Conservation (phyloP, 495 filamentous ascomycete genomes). For the Aspergillus campestris region DNA sequence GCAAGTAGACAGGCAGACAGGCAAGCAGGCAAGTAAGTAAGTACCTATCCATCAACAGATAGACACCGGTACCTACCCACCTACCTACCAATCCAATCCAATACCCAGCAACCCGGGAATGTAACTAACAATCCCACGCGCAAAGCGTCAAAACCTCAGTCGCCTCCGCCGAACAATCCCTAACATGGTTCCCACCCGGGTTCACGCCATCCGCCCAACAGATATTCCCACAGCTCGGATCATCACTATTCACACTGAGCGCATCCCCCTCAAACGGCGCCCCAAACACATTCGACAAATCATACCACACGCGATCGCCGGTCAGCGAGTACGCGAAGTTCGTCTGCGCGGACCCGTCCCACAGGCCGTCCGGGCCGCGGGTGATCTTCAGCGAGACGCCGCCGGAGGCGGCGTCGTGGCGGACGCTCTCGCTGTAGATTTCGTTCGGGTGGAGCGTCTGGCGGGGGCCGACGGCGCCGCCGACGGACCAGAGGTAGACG, state of each 20-base stretch:
- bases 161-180: constrained; percentile 29
- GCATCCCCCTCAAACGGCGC: constrained; percentile 43
- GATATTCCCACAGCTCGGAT: constrained; percentile 36
- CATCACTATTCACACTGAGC: constrained; percentile 29
- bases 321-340: constrained; percentile 48
- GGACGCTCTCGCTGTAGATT: constrained; percentile 33
- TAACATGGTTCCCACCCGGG: constrained; percentile 44
- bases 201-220: constrained; percentile 42
- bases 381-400: constrained; percentile 51
- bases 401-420: constrained; percentile 41
- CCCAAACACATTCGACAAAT: constrained; percentile 48
- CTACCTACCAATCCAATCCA: no score
- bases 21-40: no score
- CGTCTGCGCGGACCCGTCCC: constrained; percentile 43
- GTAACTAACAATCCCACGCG: constrained; percentile 17
- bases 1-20: no score
- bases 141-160: constrained; percentile 28
- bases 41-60: no score
- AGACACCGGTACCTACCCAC: no score
- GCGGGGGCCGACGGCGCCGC: constrained; percentile 29
- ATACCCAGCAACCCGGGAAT: no score
- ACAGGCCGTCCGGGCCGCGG: constrained; percentile 39
- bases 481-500: constrained; percentile 52
- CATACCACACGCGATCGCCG: constrained; percentile 43
- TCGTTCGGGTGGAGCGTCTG: constrained; percentile 30